Evolutionary conservation across 2,329 filamentous ascomycete species (phyloP), one percentile per base, ranked within the genome.

Genomic region (Emergomyces orientalis): DNA sequence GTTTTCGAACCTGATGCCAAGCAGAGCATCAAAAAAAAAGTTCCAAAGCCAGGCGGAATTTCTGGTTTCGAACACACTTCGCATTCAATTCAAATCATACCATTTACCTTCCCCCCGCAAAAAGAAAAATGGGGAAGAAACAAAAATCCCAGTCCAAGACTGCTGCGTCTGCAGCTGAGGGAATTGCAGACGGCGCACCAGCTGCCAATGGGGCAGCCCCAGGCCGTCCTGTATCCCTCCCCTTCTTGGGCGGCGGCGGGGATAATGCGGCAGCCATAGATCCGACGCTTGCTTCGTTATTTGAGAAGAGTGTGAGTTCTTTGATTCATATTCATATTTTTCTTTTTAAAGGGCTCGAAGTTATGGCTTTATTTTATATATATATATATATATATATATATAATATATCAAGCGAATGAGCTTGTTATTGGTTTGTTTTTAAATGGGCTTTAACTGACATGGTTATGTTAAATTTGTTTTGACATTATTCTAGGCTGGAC

Each of bases 241-340:
- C 84, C 72, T 80, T 80, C 63, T 52, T 60, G 14, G n/a, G 19
- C 30, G 32, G 30, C 43, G 80, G 87, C 61, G 86, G 17, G 45
- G 49, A 49, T 27, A 60, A 58, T 32, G 52, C 87, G 61, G 83
- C 83, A 73, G 80, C 81, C 64, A 79, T 91, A 64, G 88, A 91
- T 78, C 87, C 88, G 73, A 78, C 81, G 62, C 79, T 91, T 67
- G 81, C 86, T 70, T 86, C 87, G 65, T 81, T 91, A 47, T 91
- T 91, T 76, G 82, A 86, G 63, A 79, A 82, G 63, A 91, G 88
- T 79, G 88, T 90, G 82, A 78, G 86, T 82, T 14, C 52, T 4
- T 51, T 51, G 41, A 64, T 77, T 52, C 32, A 13, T 30, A 2
- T 52, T 27, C 5, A 22, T 27, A 13, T 14, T 22, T 55, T 49